A percentile compares a stretch with the other conserved stretches of the same genome.
Conservation (phyloP, 2,329 filamentous ascomycete genomes). For the Zymoseptoria ardabiliae region DNA sequence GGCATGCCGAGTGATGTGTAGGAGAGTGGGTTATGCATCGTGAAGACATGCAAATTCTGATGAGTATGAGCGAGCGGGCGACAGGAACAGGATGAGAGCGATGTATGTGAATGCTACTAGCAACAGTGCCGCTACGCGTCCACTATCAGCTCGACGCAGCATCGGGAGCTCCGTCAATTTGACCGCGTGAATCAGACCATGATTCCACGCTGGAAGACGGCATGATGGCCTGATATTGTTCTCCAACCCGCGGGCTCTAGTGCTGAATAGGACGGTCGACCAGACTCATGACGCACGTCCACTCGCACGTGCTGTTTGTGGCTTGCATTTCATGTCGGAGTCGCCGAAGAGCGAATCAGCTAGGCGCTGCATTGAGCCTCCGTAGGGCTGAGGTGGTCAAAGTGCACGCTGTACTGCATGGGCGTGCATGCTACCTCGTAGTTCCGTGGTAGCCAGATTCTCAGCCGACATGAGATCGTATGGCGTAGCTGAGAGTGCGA, state of each 20-base stretch:
- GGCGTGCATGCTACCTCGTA: background rate
- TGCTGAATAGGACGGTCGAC: background rate
- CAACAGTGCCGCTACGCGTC: background rate
- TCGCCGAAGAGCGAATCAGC: background rate
- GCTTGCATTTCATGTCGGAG: background rate
- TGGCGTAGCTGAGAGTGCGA: background rate
- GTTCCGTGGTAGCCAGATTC: background rate
- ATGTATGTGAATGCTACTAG: background rate
- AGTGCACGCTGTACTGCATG: background rate
- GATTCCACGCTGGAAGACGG: background rate
- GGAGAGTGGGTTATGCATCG: conserved; percentile 4
- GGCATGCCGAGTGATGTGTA: conserved; percentile 1
- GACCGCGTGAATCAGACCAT: background rate
- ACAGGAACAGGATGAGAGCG: background rate
- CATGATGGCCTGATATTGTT: background rate
- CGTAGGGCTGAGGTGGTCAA: background rate
- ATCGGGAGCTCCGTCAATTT: background rate
- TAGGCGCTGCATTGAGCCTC: background rate
- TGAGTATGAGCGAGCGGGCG: background rate
- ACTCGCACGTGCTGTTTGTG: background rate
- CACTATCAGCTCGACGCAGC: background rate
- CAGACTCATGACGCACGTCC: background rate
- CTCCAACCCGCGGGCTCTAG: background rate
- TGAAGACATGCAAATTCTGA: background rate
- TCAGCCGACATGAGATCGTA: background rate